A percentile compares a stretch with the other conserved stretches of the same genome.
phyloP scores from a whole-genome alignment of 2,329 filamentous ascomycete genomes.

The Diplodia corticola region DNA sequence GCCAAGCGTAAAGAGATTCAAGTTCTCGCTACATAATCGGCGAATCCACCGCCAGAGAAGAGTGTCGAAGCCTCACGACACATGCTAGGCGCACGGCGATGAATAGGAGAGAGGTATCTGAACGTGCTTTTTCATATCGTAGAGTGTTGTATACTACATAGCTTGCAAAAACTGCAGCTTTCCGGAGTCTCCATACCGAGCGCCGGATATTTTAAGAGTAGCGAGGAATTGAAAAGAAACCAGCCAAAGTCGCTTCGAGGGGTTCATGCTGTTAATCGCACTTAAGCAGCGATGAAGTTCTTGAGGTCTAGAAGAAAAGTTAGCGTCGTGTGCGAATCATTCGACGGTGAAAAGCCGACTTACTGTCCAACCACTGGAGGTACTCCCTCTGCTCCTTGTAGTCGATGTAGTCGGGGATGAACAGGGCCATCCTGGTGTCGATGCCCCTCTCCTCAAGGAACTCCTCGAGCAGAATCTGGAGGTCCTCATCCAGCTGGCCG shows the following conservation, averaged over 20 bases:
- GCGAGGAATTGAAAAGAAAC: conserved; percentile 3
- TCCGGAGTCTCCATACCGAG: background rate
- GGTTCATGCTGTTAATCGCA: background rate
- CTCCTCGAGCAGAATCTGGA: conserved; percentile 87
- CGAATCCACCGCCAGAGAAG: background rate
- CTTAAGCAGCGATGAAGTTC: conserved; percentile 61
- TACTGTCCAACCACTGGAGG: conserved; percentile 75
- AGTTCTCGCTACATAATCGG: background rate
- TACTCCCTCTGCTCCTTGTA: conserved; percentile 99
- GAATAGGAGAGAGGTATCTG: conserved; percentile 2
- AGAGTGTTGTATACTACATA: conserved; percentile 14
- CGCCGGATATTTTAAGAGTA: conserved; percentile 3
- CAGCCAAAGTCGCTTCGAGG: background rate
- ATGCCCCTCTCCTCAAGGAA: conserved; percentile 95
- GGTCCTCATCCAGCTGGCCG: conserved; percentile 90
- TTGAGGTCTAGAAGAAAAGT: conserved; percentile 64
- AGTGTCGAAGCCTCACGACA: background rate
- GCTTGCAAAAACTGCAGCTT: background rate
- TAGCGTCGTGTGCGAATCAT: conserved; percentile 24
- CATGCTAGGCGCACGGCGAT: background rate
- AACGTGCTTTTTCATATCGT: conserved; percentile 2
- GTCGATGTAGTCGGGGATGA: conserved; percentile 95
- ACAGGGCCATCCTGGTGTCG: conserved; percentile 80
- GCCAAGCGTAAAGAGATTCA: background rate
- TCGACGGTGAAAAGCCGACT: conserved; percentile 24